Percentiles rank a stretch among this genome's conserved stretches.
phyloP scores from a whole-genome alignment of 129 eudicot species.

The Lactuca saligna region DNA sequence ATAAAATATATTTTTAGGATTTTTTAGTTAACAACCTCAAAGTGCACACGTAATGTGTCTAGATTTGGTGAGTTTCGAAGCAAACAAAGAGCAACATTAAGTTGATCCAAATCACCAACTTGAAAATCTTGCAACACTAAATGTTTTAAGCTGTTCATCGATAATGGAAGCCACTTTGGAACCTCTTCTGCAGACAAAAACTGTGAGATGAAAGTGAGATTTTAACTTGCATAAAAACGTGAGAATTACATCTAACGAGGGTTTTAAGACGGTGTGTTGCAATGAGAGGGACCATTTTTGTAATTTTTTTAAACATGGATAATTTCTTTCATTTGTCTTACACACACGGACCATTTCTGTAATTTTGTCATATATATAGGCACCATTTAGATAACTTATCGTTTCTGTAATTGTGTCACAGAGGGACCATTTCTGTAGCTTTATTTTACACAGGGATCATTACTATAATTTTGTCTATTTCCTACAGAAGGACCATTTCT shows the following conservation, averaged over 20 bases:
- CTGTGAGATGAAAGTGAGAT: constrained; percentile 1
- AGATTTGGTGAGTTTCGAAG: constrained; percentile 22
- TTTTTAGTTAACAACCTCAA: background rate
- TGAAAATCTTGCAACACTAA: background rate
- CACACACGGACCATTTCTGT: no score
- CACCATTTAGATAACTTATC: no score
- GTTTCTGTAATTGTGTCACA: no score
- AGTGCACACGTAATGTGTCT: background rate
- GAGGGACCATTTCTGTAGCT: no score
- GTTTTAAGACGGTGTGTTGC: no score
- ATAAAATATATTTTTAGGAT: background rate
- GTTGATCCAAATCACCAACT: constrained; percentile 14
- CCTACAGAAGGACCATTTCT: no score
- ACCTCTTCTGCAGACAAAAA: background rate
- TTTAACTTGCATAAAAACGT: background rate
- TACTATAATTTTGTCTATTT: no score
- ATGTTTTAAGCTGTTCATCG: background rate
- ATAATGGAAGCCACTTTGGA: constrained; percentile 16
- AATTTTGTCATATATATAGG: no score
- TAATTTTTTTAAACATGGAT: no score
- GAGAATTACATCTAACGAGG: background rate
- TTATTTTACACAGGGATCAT: no score
- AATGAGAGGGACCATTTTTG: no score
- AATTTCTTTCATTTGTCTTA: no score
- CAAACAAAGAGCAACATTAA: constrained; percentile 8